Percentiles rank a stretch among this genome's conserved stretches.
Conservation (phyloP, 768 basidiomycete genomes). For the Tephrocybe sp. region DNA sequence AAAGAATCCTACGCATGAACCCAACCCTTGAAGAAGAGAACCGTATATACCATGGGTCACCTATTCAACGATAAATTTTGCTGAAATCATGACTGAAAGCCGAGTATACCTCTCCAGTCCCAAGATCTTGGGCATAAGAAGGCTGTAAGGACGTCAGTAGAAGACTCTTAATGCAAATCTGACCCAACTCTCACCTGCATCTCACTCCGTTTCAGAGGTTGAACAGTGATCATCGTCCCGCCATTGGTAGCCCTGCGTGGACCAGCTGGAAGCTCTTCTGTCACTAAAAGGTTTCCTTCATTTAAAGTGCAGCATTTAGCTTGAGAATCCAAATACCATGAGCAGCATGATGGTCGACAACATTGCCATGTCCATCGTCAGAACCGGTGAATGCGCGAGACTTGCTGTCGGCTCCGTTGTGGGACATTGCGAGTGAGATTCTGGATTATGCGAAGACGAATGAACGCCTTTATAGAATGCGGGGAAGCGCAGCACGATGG, state of each 20-base stretch:
- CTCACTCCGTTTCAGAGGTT: constrained; percentile 80
- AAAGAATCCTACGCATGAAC: constrained; percentile 59
- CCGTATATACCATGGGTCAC: constrained; percentile 89
- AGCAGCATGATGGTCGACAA: constrained; percentile 72
- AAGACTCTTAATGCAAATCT: background rate
- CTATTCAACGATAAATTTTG: constrained; percentile 21
- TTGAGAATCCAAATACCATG: constrained; percentile 44
- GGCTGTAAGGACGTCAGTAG: constrained; percentile 49
- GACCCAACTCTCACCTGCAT: constrained; percentile 64
- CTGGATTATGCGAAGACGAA: background rate
- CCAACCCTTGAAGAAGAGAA: constrained; percentile 72
- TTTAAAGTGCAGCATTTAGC: background rate
- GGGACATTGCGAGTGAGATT: constrained; percentile 16
- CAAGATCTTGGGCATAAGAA: constrained; percentile 90
- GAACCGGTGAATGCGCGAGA: constrained; percentile 47
- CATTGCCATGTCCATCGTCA: constrained; percentile 42
- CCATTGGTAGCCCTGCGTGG: constrained; percentile 28
- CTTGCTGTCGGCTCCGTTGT: constrained; percentile 48
- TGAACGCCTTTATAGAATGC: constrained; percentile 13
- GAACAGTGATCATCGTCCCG: constrained; percentile 69
- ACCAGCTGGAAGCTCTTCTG: constrained; percentile 50
- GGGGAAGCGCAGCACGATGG: constrained; percentile 4
- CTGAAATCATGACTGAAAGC: background rate
- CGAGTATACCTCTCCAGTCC: constrained; percentile 51
- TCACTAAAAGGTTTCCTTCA: constrained; percentile 43